Percentiles rank a stretch among this genome's conserved stretches.
Evolutionary conservation across 2,329 filamentous ascomycete genomes (phyloP).

Genomic region (Exophiala sp.): DNA sequence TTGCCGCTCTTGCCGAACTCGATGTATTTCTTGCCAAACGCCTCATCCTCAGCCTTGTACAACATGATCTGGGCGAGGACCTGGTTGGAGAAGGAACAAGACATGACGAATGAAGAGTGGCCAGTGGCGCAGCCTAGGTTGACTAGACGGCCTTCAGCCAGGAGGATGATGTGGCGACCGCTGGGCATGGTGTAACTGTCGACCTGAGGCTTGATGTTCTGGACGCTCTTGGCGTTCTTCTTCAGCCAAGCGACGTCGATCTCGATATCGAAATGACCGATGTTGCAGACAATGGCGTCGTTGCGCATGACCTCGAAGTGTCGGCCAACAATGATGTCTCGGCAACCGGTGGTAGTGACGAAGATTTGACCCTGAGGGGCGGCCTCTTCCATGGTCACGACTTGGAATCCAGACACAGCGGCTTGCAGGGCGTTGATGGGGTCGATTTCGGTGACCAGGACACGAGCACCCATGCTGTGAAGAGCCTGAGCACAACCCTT

Average conservation of each 20-base stretch:
- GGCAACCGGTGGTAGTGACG: slow-evolving; percentile 97
- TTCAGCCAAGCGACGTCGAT: slow-evolving; percentile 99
- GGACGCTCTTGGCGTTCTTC: slow-evolving; percentile 84
- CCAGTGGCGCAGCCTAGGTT: slow-evolving; percentile 99
- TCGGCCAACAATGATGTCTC: slow-evolving; percentile 85
- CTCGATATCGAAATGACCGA: slow-evolving; percentile 99
- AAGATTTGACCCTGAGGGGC: slow-evolving; percentile 89
- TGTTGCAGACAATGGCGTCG: slow-evolving; percentile 99
- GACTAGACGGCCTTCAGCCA: slow-evolving; percentile 96
- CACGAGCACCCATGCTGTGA: slow-evolving; percentile 92
- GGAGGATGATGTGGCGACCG: slow-evolving; percentile 95
- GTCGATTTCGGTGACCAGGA: slow-evolving; percentile 94
- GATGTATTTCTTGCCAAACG: slow-evolving; percentile 86
- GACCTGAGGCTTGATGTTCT: slow-evolving; percentile 99
- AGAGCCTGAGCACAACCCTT: slow-evolving; percentile 98
- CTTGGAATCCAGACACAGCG: slow-evolving; percentile 93
- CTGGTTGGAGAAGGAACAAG: slow-evolving; percentile 99
- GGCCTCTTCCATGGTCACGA: slow-evolving; percentile 97
- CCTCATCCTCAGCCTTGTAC: slow-evolving; percentile 84
- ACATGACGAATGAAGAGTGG: slow-evolving; percentile 99
- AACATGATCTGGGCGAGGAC: slow-evolving; percentile 98
- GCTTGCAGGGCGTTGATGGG: slow-evolving; percentile 99
- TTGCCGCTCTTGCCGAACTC: slow-evolving; percentile 92
- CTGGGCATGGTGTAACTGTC: slow-evolving; percentile 93
- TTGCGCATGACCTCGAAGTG: slow-evolving; percentile 96